Conservation (phyloP, 306 rosid species). For the Castanea sativa region DNA sequence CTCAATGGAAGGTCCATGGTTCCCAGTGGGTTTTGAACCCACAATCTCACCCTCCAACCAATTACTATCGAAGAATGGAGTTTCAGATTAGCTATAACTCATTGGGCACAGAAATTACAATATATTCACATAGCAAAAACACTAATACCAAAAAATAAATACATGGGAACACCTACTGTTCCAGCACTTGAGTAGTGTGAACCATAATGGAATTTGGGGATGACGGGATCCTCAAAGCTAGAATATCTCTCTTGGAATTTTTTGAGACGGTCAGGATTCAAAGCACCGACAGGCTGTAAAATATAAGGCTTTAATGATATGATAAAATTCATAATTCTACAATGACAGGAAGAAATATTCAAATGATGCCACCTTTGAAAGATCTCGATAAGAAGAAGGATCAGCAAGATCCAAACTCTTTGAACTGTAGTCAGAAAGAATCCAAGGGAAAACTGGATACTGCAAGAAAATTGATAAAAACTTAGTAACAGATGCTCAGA, state of each 20-base stretch:
- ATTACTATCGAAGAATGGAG: no score
- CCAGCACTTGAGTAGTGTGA: conserved; percentile 99
- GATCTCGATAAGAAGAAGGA: conserved; percentile 87
- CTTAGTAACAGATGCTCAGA: conserved; percentile 24
- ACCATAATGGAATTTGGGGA: conserved; percentile 96
- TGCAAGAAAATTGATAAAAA: conserved; percentile 38
- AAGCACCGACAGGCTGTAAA: conserved; percentile 89
- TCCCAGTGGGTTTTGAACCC: no score
- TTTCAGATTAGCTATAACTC: no score
- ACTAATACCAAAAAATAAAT: not conserved
- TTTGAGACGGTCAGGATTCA: conserved; percentile 72
- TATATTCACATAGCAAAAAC: not conserved
- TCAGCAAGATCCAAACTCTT: conserved; percentile 79
- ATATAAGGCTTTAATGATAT: conserved; percentile 15
- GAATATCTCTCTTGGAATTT: conserved; percentile 91
- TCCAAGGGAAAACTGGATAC: conserved; percentile 99
- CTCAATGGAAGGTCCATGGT: no score
- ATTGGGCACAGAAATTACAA: not conserved
- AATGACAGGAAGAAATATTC: conserved; percentile 25
- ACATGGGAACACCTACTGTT: conserved; percentile 59
- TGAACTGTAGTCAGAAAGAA: conserved; percentile 91
- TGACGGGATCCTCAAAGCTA: conserved; percentile 91
- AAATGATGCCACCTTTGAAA: conserved; percentile 69
- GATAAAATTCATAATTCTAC: conserved; percentile 15
- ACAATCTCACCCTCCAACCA: no score